phyloP scores from a whole-genome alignment of 495 filamentous ascomycete genomes.

The Penicillium lagena region DNA sequence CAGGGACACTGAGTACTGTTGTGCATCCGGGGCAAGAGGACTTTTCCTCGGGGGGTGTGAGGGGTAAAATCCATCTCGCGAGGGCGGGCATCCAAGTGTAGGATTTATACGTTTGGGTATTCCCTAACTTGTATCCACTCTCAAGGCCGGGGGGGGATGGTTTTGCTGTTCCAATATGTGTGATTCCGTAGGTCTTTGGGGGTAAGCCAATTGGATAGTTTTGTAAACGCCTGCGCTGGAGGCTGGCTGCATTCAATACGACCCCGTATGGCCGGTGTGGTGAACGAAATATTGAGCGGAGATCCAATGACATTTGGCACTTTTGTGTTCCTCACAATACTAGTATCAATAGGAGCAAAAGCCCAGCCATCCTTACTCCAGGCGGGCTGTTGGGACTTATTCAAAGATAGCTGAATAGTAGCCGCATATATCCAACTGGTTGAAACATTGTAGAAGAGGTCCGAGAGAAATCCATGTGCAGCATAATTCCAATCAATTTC shows the following conservation, averaged over 20 bases:
- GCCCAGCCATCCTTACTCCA: slow-evolving; percentile 33
- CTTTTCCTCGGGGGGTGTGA: slow-evolving; percentile 1
- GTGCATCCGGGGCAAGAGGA: slow-evolving; percentile 10
- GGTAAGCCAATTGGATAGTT: slow-evolving; percentile 18
- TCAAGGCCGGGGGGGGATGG: slow-evolving; percentile 5
- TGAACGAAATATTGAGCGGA: slow-evolving; percentile 15
- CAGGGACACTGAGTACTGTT: slow-evolving; percentile 15
- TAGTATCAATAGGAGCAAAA: slow-evolving; percentile 24
- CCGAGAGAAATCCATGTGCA: not conserved
- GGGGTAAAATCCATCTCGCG: slow-evolving; percentile 4
- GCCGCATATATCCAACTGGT: slow-evolving; percentile 25
- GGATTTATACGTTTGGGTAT: no score
- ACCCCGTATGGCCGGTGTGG: slow-evolving; percentile 20
- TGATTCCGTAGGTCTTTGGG: slow-evolving; percentile 10
- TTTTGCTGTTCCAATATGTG: slow-evolving; percentile 6
- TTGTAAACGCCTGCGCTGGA: slow-evolving; percentile 6
- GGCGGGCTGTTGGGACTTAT: slow-evolving; percentile 22
- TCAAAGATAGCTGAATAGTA: slow-evolving; percentile 19
- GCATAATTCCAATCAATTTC: slow-evolving; percentile 4
- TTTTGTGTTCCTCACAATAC: not conserved
- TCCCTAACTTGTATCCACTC: slow-evolving; percentile 10
- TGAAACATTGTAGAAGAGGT: slow-evolving; percentile 13
- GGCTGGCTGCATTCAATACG: slow-evolving; percentile 19
- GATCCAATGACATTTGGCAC: not conserved
- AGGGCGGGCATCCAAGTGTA: not conserved